phyloP scores from a whole-genome alignment of 1,284 basidiomycete species.

The Cryptococcus hybrid region DNA sequence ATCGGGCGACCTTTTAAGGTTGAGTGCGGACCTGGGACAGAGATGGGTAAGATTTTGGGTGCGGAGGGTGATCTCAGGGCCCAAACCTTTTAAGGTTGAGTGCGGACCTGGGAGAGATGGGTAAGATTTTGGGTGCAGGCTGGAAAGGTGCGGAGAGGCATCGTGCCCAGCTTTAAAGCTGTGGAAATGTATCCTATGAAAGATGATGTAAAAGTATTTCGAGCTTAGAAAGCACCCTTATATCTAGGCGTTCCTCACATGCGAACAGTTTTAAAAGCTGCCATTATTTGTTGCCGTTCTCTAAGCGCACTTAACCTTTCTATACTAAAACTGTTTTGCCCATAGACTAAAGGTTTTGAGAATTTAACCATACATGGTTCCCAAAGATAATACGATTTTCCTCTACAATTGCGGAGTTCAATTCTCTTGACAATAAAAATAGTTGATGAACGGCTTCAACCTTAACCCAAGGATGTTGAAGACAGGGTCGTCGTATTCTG shows the following conservation, averaged over 20 bases:
- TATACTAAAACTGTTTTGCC: too few species aligned
- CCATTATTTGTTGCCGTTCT: too few species aligned
- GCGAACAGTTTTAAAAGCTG: not conserved
- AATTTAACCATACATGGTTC: not conserved
- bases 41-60: constrained; percentile 24
- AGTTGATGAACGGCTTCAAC: constrained; percentile 65
- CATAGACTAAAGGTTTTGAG: too few species aligned
- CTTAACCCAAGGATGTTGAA: constrained; percentile 79
- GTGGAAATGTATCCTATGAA: not conserved
- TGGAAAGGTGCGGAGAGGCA: constrained; percentile 36
- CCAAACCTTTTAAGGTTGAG: constrained; percentile 34
- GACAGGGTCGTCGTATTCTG: constrained; percentile 85
- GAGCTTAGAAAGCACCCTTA: not conserved
- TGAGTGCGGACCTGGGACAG: constrained; percentile 27
- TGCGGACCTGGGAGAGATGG: constrained; percentile 23
- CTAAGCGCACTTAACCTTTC: too few species aligned
- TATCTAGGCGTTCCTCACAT: not conserved
- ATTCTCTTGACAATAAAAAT: constrained; percentile 64
- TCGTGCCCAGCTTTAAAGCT: constrained; percentile 4
- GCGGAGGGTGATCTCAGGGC: too few species aligned
- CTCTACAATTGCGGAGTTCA: not conserved
- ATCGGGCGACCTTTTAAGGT: constrained; percentile 36
- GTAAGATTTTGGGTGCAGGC: constrained; percentile 25
- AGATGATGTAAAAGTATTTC: too few species aligned
- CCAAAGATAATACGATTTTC: not conserved